Conservation (phyloP, 768 basidiomycete genomes). For the Trametes cinnabarina region DNA sequence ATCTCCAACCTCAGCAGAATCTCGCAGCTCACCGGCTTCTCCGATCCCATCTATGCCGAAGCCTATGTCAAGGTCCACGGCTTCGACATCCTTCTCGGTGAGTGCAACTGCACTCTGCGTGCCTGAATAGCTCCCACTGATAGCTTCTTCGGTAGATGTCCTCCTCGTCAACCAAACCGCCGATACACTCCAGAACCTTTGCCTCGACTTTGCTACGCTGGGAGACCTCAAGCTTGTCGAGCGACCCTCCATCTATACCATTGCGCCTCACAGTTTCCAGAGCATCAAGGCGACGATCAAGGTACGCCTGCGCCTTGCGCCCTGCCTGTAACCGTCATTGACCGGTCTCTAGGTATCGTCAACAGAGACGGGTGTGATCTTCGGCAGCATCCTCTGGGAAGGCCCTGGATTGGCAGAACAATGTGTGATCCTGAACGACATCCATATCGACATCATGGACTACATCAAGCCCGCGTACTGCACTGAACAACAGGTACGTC, state of each 20-base stretch:
- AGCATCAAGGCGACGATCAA: constrained; percentile 99
- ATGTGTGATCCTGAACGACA: constrained; percentile 93
- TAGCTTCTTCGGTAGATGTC: constrained; percentile 64
- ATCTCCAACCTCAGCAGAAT: constrained; percentile 92
- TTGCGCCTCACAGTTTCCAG: constrained; percentile 96
- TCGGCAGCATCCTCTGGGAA: constrained; percentile 97
- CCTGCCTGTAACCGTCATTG: neutral
- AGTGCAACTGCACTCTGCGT: constrained; percentile 13
- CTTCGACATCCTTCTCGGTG: constrained; percentile 92
- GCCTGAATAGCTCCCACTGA: neutral
- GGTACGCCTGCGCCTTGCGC: no score
- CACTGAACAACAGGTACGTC: constrained; percentile 82
- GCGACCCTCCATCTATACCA: constrained; percentile 88
- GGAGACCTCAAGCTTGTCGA: constrained; percentile 98
- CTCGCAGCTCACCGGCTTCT: constrained; percentile 95
- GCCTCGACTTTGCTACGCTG: constrained; percentile 94
- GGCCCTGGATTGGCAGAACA: constrained; percentile 83
- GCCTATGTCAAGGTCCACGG: constrained; percentile 97
- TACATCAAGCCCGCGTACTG: constrained; percentile 97
- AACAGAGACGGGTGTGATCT: constrained; percentile 98
- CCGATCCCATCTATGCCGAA: constrained; percentile 97
- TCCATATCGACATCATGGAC: constrained; percentile 98
- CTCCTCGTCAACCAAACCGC: constrained; percentile 94
- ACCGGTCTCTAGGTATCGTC: constrained; percentile 66
- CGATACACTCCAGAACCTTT: constrained; percentile 93